A percentile compares a stretch with the other conserved stretches of the same genome.
These are phyloP conservation scores for Nakaseomyces bracarensis DNA, from an alignment of 1,139 yeast species.

Conservation along the genomic window DNA sequence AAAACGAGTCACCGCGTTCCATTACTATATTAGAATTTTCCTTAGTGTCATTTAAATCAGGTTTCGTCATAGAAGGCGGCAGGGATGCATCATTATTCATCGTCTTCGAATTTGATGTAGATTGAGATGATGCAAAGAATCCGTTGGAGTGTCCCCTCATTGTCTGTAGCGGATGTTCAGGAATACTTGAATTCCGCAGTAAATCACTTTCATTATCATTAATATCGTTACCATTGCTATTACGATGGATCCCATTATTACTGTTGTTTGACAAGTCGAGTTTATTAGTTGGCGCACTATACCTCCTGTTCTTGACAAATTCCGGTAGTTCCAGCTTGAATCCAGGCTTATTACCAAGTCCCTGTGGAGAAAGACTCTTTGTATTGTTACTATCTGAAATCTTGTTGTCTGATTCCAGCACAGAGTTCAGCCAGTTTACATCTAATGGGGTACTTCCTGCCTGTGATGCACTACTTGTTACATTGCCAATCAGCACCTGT, in stretches of 20 bases:
- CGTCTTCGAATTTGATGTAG: not conserved
- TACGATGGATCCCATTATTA: too few species aligned
- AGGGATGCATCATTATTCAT: not conserved
- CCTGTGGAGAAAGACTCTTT: conserved; percentile 1
- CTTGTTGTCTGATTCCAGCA: conserved; percentile 5
- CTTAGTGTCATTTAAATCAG: not conserved
- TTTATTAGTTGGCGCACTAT: conserved; percentile 1
- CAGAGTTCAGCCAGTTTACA: conserved; percentile 5
- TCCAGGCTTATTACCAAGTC: not conserved
- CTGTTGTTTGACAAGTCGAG: too few species aligned
- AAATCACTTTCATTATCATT: not conserved
- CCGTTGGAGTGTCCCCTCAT: not conserved
- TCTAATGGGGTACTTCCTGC: conserved; percentile 2
- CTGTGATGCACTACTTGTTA: not conserved
- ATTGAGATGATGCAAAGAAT: not conserved
- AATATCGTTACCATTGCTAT: not conserved
- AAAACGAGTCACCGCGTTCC: not conserved
- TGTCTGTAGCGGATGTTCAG: not conserved
- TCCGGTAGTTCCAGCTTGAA: conserved; percentile 1
- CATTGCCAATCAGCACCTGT: not conserved
- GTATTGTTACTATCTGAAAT: not conserved
- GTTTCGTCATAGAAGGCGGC: not conserved
- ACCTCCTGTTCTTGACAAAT: not conserved
- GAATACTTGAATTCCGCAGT: not conserved
- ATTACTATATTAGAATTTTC: not conserved